Conservation (phyloP, 495 filamentous ascomycete species). For the Penicillium soppii region DNA sequence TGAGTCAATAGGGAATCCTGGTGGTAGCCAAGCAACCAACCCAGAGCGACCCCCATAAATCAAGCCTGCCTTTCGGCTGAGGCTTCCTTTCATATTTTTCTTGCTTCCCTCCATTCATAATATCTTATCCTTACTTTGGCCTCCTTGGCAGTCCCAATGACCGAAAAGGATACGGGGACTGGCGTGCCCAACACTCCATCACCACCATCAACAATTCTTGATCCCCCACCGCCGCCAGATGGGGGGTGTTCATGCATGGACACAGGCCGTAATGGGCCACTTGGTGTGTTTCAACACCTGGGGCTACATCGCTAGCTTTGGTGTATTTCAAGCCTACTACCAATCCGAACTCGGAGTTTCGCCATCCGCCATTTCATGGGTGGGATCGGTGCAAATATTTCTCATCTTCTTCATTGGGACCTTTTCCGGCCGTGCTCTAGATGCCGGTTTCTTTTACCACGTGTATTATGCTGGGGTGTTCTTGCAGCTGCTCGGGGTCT, state of each 20-base stretch:
- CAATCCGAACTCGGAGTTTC: conserved; percentile 22
- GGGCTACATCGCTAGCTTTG: conserved; percentile 19
- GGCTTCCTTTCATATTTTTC: no score
- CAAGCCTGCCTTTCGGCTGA: no score
- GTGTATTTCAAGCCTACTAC: conserved; percentile 33
- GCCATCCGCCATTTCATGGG: conserved; percentile 47
- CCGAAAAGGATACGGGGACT: no score
- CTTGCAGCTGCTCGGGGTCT: conserved; percentile 37
- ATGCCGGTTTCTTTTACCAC: conserved; percentile 53
- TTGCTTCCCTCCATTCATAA: no score
- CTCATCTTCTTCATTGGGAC: conserved; percentile 55
- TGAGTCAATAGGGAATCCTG: no score
- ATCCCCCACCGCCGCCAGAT: not conserved
- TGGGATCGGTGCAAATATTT: conserved; percentile 53
- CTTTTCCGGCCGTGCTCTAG: conserved; percentile 56
- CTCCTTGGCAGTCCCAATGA: no score
- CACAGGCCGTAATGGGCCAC: not conserved
- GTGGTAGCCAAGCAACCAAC: no score
- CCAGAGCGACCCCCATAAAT: no score
- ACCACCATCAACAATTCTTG: no score
- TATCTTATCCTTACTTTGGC: no score
- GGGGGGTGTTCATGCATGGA: not conserved
- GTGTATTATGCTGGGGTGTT: conserved; percentile 38
- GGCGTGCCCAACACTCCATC: no score
- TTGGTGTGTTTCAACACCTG: not conserved